Evolutionary conservation across 495 filamentous ascomycete genomes (phyloP), one percentile per base, ranked within the genome.

Genomic region (Xylaria intraflava): DNA sequence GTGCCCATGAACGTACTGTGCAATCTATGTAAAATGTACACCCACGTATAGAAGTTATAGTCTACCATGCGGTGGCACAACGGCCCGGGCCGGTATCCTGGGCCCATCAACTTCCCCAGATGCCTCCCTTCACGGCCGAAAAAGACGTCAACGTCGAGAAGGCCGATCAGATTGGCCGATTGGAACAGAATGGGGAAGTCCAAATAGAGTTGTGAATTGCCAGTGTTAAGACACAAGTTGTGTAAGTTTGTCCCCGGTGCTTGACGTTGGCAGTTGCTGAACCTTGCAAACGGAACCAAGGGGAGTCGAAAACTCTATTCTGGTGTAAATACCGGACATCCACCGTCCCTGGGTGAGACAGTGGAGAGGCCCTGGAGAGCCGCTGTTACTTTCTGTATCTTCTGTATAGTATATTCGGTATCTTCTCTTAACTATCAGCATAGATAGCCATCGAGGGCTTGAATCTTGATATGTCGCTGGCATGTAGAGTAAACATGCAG

Each of bases 261-360:
- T 16, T 46, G 40, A 52, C 27, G 22, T 46, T 44, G 42, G 42
- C 43, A 52, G 49, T 52, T 52, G 39, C 11, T 45, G 39, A 52
- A 52, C 51, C 51, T 40, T 46, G 30, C 16, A 41, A 46, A 40
- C 9, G 17, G 43, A 46, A 53, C 51, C 51, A 46, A 46, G 23
- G 51, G 40, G 16, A 53, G 33, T 53, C 42, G 43, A 12, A 41
- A 53, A 40, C 51, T 46, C 42, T 46, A 46, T 36, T 53, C 31
- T 30, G n/a, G 35, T 27, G 36, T 7, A 14, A 16, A 46, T 40
- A 19, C 42, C 42, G 43, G 17, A 46, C 12, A 44, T 46, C 26
- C 22, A n/a, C 14, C n/a, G 43, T 46, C 45, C 51, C 35, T 30
- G 51, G 41, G 45, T 46, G 24, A 39, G 31, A 40, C 33, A n/a